These are phyloP conservation scores for Xylaria sp. DNA, from an alignment of 2,329 filamentous ascomycete genomes.

Conservation along the genomic window DNA sequence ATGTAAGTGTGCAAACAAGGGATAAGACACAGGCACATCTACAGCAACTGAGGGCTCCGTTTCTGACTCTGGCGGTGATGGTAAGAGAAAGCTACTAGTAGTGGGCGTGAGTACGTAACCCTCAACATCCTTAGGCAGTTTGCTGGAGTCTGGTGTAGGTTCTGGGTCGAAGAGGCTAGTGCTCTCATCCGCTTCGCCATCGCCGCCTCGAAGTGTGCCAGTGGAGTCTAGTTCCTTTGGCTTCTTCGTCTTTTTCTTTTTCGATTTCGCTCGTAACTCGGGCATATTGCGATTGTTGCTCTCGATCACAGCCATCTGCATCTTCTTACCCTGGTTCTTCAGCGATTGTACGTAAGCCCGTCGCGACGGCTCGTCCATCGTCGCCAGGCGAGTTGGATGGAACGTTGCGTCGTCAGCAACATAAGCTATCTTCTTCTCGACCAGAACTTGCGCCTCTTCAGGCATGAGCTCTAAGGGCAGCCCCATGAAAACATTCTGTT, in stretches of 20 bases:
- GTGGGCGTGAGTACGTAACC: slow-evolving; percentile 52
- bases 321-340: slow-evolving; percentile 56
- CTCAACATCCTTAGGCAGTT: slow-evolving; percentile 32
- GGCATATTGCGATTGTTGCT: slow-evolving; percentile 34
- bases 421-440: slow-evolving; percentile 80
- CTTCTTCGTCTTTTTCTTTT: slow-evolving; percentile 35
- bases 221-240: slow-evolving; percentile 13
- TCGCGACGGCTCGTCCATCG: slow-evolving; percentile 67
- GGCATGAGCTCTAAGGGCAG: slow-evolving; percentile 89
- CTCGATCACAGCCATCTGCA: slow-evolving; percentile 42
- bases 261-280: slow-evolving; percentile 26
- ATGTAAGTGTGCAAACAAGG: slow-evolving; percentile 85
- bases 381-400: slow-evolving; percentile 73
- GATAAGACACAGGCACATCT: slow-evolving; percentile 66
- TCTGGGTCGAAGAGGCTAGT: slow-evolving; percentile 39
- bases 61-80: slow-evolving; percentile 12
- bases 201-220: slow-evolving; percentile 2
- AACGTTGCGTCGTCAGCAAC: slow-evolving; percentile 81
- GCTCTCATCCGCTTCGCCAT: slow-evolving; percentile 28
- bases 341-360: slow-evolving; percentile 72
- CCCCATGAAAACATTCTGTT: slow-evolving; percentile 93
- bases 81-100: slow-evolving; percentile 53
- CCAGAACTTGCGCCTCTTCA: slow-evolving; percentile 86
- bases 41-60: slow-evolving; percentile 33
- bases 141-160: slow-evolving; percentile 21